Evolutionary conservation across 164 flowering plant species (phyloP).

Genomic region (Taxillus chinensis): DNA sequence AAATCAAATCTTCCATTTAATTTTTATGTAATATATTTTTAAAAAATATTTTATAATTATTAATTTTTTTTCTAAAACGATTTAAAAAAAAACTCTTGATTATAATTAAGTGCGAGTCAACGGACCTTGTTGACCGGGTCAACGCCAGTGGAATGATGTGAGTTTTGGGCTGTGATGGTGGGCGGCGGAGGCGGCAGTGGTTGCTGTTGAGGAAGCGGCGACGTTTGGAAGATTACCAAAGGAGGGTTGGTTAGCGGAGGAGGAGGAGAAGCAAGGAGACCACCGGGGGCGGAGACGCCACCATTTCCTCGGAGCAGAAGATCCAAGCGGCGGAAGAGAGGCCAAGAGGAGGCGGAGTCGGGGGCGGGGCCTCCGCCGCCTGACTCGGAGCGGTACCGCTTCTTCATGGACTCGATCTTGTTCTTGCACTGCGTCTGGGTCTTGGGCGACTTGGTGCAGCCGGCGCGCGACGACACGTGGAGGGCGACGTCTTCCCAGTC

Average conservation of each 20-base stretch:
- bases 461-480: conserved; percentile 49
- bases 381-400: conserved; percentile 76
- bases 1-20: no score
- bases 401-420: conserved; percentile 98
- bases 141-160: conserved; percentile 42
- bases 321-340: conserved; percentile 63
- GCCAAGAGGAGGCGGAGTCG: conserved; percentile 55
- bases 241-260: conserved; percentile 8
- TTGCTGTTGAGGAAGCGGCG: conserved; percentile 12
- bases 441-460: conserved; percentile 52
- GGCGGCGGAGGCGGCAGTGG: conserved; percentile 15
- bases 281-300: conserved; percentile 3
- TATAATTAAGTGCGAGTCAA: background rate
- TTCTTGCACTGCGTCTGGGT: conserved; percentile 97
- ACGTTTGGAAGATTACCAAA: background rate
- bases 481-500: conserved; percentile 95
- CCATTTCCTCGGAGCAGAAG: conserved; percentile 53
- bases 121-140: conserved; percentile 39
- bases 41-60: no score
- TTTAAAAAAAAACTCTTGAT: no score
- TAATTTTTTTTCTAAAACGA: no score
- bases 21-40: no score
- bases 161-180: conserved; percentile 22
- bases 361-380: conserved; percentile 35
- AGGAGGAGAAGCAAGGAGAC: conserved; percentile 4